phyloP scores from a whole-genome alignment of 1,284 basidiomycete species.

The Moesziomyces parantarcticus region DNA sequence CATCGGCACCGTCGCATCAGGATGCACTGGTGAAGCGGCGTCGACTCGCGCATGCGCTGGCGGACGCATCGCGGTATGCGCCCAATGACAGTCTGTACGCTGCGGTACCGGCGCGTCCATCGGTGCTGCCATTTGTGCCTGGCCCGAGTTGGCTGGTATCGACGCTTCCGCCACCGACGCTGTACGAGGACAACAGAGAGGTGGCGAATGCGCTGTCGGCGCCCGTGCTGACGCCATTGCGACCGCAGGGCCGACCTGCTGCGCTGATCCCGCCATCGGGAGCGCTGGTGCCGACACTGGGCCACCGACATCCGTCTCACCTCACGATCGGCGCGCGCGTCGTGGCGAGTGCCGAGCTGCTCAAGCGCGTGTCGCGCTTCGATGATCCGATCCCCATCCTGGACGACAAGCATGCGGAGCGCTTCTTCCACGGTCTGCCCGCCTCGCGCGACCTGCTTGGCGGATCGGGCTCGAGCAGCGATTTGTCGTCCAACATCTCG shows the following conservation, averaged over 20 bases:
- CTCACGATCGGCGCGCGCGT: slow-evolving; percentile 54
- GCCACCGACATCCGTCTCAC: slow-evolving; percentile 55
- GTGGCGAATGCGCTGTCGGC: slow-evolving; percentile 52
- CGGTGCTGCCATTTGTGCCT: slow-evolving; percentile 50
- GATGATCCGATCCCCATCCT: slow-evolving; percentile 58
- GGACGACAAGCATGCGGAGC: slow-evolving; percentile 64
- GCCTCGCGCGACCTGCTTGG: slow-evolving; percentile 58
- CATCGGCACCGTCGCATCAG: slow-evolving; percentile 44
- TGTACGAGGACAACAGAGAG: slow-evolving; percentile 50
- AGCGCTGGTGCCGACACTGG: slow-evolving; percentile 51
- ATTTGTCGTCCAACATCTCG: slow-evolving; percentile 51
- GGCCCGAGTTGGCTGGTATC: slow-evolving; percentile 62
- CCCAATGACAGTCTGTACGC: slow-evolving; percentile 63
- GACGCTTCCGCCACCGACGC: slow-evolving; percentile 47
- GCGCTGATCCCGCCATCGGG: slow-evolving; percentile 54
- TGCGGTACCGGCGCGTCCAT: slow-evolving; percentile 52
- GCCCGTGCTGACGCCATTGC: slow-evolving; percentile 57
- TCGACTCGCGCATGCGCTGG: slow-evolving; percentile 53
- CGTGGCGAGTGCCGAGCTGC: slow-evolving; percentile 48
- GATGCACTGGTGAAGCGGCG: slow-evolving; percentile 53
- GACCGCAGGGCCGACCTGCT: slow-evolving; percentile 59
- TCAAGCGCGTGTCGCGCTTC: slow-evolving; percentile 53
- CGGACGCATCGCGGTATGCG: slow-evolving; percentile 55
- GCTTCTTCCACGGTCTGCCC: slow-evolving; percentile 63
- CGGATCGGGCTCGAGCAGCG: slow-evolving; percentile 50